phyloP scores from a whole-genome alignment of 768 basidiomycete species.

The Suillus hirtellus region DNA sequence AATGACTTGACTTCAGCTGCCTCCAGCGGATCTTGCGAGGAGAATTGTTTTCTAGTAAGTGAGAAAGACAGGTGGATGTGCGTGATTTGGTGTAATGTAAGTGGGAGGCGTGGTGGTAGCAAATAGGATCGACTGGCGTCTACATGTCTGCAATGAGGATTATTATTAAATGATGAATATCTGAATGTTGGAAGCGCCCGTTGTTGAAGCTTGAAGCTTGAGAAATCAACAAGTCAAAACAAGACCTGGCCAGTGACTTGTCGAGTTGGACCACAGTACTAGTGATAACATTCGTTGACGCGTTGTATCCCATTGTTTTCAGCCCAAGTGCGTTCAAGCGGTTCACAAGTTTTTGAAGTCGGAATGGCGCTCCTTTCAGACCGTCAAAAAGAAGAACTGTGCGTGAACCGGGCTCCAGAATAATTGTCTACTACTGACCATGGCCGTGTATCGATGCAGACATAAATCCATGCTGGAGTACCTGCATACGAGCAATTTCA shows the following conservation, averaged over 20 bases:
- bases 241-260: conserved; percentile 19
- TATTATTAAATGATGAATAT: too few relatives aligned
- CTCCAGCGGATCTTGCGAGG: not conserved
- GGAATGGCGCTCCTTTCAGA: conserved; percentile 46
- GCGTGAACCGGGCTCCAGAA: conserved; percentile 25
- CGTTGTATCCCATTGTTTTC: conserved; percentile 14
- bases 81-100: not conserved
- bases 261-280: conserved; percentile 4
- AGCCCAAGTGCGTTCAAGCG: conserved; percentile 12
- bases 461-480: conserved; percentile 84
- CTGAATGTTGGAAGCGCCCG: too few relatives aligned
- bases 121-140: too few relatives aligned
- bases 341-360: conserved; percentile 14
- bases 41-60: not conserved
- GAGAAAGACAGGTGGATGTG: not conserved
- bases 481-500: conserved; percentile 65
- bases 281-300: conserved; percentile 19
- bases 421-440: conserved; percentile 16
- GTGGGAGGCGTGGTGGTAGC: too few relatives aligned
- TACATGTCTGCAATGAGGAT: too few relatives aligned
- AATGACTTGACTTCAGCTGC: not conserved
- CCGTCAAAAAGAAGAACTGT: conserved; percentile 49
- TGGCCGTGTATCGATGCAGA: conserved; percentile 38
- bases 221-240: conserved; percentile 34
- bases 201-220: too few relatives aligned